Evolutionary conservation across 2,329 filamentous ascomycete genomes (phyloP), one percentile per base, ranked within the genome.

Genomic region (Teratosphaeria destructans): DNA sequence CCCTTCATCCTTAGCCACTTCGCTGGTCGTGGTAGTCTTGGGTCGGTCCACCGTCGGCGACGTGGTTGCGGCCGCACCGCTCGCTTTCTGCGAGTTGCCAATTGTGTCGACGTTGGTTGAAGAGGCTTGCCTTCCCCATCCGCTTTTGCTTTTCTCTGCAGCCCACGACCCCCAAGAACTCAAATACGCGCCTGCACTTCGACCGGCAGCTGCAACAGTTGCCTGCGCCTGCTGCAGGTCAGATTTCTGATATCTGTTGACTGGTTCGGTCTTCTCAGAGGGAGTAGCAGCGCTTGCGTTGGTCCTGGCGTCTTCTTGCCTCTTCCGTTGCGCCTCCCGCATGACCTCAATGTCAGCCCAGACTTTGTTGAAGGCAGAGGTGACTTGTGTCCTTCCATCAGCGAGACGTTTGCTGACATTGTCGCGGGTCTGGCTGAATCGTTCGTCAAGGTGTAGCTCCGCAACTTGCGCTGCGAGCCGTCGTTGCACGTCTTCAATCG

Each of bases 401-500:
- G 89, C 88, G n/a, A 96, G 73, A 67, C 95, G 92, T 61, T 92
- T 86, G n/a, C 90, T 90, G 2, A 97, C 80, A 0, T 87, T 88
- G 72, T 97, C 94, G 58, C 86, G 84, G 8, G 91, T 89, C 61
- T 89, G 86, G 0, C 89, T 87, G 60, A 97, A 85, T 8, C 89
- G 85, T 71, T 97, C 94, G 71, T 99, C 94, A 1, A 97, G 81
- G 71, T 97, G 92, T 55, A 97, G 81, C 62, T 97, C 93, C 65
- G 93, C 88, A 56, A 99, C 89, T 75, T 97, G 94, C 72, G 95
- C 89, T 39, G 90, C 86, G 37, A 99, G 82, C 27, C 94, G 83
- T 56, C 94, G 84, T 72, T 96, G 93, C 12, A 99, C 87, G 72
- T 99, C 94, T 66, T 97, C 94, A 63, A 99, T 91, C 1, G 88